These are phyloP conservation scores for Herpetomonas muscarum DNA, from an alignment of 208 protist species.

Conservation along the genomic window DNA sequence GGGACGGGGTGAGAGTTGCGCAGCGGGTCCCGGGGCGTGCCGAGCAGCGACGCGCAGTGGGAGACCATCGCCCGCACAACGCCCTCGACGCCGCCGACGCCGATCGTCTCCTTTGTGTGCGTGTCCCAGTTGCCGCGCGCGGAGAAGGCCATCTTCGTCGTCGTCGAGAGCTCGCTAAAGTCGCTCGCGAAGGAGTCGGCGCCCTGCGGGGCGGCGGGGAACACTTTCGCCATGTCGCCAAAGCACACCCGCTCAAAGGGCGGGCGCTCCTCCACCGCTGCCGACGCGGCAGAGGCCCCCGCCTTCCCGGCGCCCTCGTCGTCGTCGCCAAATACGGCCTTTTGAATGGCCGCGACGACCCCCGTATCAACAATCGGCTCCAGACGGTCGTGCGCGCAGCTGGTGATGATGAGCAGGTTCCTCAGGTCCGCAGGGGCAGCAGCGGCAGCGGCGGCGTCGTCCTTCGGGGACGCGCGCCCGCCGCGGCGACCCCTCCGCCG, in stretches of 20 bases:
- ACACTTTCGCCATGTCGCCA: slow-evolving; percentile 60
- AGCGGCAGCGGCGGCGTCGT: neutral
- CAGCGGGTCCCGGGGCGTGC: slow-evolving; percentile 72
- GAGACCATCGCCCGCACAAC: slow-evolving; percentile 59
- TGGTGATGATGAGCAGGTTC: slow-evolving; percentile 80
- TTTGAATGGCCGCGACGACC: slow-evolving; percentile 55
- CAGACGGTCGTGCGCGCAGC: slow-evolving; percentile 55
- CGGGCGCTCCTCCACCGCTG: slow-evolving; percentile 14
- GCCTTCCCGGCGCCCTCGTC: neutral
- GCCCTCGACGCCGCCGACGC: slow-evolving; percentile 60
- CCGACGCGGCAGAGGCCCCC: neutral
- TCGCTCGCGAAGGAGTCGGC: slow-evolving; percentile 80
- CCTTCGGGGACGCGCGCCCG: neutral
- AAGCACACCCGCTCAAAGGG: slow-evolving; percentile 84
- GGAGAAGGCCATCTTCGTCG: slow-evolving; percentile 40
- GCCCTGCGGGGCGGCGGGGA: slow-evolving; percentile 60
- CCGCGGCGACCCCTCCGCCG: neutral
- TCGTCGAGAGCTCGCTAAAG: slow-evolving; percentile 62
- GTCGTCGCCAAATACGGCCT: slow-evolving; percentile 45
- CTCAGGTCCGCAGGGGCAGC: slow-evolving; percentile 34
- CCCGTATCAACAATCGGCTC: slow-evolving; percentile 77
- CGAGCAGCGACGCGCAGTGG: slow-evolving; percentile 69
- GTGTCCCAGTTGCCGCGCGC: slow-evolving; percentile 67
- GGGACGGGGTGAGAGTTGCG: slow-evolving; percentile 67
- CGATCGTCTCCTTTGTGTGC: slow-evolving; percentile 52